phyloP scores from a whole-genome alignment of 345 rosid species.

The Citrus unshiu region DNA sequence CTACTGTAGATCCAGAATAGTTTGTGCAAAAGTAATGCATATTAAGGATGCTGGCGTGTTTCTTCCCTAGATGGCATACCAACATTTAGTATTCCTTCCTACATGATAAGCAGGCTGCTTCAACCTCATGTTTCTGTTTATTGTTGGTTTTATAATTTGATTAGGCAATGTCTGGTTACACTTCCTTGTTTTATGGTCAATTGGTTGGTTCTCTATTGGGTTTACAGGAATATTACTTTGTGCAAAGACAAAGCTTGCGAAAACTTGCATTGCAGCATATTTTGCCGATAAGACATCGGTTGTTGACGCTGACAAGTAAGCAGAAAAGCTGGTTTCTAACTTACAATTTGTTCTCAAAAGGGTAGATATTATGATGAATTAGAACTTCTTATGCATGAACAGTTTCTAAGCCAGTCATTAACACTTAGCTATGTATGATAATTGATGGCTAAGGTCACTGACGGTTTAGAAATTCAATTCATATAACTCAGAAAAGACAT shows the following conservation, averaged over 20 bases:
- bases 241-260: conserved; percentile 84
- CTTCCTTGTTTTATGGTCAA: not conserved
- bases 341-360: not conserved
- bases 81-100: not conserved
- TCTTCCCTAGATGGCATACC: not conserved
- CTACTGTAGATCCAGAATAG: not conserved
- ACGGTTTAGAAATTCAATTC: not conserved
- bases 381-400: not conserved
- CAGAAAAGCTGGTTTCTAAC: not conserved
- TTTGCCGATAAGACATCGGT: conserved; percentile 84
- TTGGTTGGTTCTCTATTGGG: conserved; percentile 13
- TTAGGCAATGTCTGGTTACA: not conserved
- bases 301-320: conserved; percentile 47
- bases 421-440: not conserved
- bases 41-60: not conserved
- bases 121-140: not conserved
- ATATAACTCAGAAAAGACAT: not conserved
- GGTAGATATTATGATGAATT: not conserved
- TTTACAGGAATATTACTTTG: conserved; percentile 79
- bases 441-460: not conserved
- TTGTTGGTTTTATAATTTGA: not conserved
- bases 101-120: not conserved
- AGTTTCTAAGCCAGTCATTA: not conserved
- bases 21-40: not conserved
- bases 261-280: conserved; percentile 65